Conservation (phyloP, 345 rosid genomes). For the Eucalyptus brandiana region DNA sequence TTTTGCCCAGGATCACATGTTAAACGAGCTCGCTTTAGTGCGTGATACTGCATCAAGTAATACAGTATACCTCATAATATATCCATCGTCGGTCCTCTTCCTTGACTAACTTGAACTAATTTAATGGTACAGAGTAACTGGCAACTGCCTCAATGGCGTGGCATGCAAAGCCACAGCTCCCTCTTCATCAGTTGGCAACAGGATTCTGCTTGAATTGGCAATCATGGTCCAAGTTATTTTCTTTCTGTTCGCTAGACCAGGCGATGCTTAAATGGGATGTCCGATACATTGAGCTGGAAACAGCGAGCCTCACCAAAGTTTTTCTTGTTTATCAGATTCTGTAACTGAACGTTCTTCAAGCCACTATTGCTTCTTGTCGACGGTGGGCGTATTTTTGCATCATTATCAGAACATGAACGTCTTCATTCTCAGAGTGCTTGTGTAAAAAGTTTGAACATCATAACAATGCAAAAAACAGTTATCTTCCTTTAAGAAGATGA, state of each 20-base stretch:
- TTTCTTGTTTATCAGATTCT: neutral
- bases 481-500: neutral
- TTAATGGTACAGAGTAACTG: neutral
- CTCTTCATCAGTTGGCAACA: neutral
- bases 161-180: neutral
- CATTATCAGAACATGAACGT: neutral
- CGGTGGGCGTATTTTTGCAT: accelerated
- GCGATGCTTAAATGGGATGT: neutral
- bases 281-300: accelerated
- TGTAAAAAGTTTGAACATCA: neutral
- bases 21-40: neutral
- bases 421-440: neutral
- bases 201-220: accelerated
- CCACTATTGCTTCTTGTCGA: neutral
- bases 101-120: neutral
- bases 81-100: accelerated
- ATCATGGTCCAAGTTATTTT: neutral
- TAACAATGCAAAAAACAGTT: accelerated
- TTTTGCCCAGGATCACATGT: neutral
- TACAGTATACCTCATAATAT: neutral
- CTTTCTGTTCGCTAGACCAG: accelerated
- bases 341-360: accelerated
- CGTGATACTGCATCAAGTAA: accelerated
- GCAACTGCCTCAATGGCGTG: neutral
- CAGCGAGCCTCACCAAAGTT: neutral